A percentile compares a stretch with the other conserved stretches of the same genome.
Conservation (phyloP, 352 stramenopile species). For the Thalassiosira sp. region DNA sequence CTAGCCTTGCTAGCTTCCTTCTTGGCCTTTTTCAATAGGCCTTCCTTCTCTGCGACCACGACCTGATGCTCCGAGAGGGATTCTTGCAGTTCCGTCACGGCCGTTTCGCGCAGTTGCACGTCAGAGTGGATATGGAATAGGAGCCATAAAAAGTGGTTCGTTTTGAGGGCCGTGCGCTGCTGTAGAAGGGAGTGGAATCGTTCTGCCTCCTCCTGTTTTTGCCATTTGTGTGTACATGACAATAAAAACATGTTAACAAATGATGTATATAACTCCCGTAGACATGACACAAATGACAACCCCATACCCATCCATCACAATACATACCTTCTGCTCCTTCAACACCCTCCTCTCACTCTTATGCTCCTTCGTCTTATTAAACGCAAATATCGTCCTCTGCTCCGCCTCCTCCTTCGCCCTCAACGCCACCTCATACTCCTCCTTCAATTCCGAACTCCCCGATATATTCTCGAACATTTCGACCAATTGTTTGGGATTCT, state of each 20-base stretch:
- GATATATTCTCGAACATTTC: constrained; percentile 97
- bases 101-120: constrained; percentile 77
- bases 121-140: constrained; percentile 93
- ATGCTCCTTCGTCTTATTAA: constrained; percentile 95
- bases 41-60: constrained; percentile 52
- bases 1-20: constrained; percentile 80
- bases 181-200: constrained; percentile 69
- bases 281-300: not conserved
- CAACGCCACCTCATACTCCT: constrained; percentile 84
- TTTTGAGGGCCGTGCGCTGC: constrained; percentile 79
- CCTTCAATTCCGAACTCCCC: constrained; percentile 85
- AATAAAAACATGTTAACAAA: constrained; percentile 21
- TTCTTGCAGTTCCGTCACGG: constrained; percentile 55
- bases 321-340: constrained; percentile 88
- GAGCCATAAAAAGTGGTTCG: constrained; percentile 95
- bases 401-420: constrained; percentile 92
- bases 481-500: constrained; percentile 93
- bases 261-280: constrained; percentile 36
- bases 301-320: constrained; percentile 88
- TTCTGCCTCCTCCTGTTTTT: constrained; percentile 72
- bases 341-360: constrained; percentile 89
- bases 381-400: constrained; percentile 92
- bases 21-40: constrained; percentile 75
- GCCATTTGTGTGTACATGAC: constrained; percentile 6
- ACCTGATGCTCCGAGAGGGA: constrained; percentile 49